Evolutionary conservation across 345 rosid species (phyloP).

Genomic region (Brassica nigra): DNA sequence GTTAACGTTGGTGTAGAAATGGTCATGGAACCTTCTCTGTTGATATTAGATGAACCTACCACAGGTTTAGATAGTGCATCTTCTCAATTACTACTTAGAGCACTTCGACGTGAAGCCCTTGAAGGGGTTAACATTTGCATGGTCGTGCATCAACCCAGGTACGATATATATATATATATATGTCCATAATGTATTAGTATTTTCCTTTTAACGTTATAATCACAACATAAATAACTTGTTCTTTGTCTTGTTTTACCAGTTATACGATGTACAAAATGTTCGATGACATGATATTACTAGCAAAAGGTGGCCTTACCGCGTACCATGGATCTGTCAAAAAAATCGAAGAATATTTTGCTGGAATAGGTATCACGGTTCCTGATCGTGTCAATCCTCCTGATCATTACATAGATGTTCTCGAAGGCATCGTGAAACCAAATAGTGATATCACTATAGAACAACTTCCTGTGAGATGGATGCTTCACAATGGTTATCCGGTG

Average conservation of each 20-base stretch:
- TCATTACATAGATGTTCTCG: constrained; percentile 80
- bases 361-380: constrained; percentile 70
- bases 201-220: not conserved
- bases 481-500: constrained; percentile 75
- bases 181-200: not conserved
- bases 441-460: constrained; percentile 58
- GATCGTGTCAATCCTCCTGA: constrained; percentile 91
- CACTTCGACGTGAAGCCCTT: constrained; percentile 85
- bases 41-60: constrained; percentile 92
- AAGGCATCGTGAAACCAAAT: constrained; percentile 69
- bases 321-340: constrained; percentile 83
- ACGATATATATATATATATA: not conserved
- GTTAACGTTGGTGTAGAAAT: constrained; percentile 92
- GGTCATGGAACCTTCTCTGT: constrained; percentile 95
- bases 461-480: constrained; percentile 89
- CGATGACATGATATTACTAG: constrained; percentile 85
- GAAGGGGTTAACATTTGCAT: constrained; percentile 90
- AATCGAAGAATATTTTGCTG: constrained; percentile 78
- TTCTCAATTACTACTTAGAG: constrained; percentile 75
- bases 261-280: constrained; percentile 85
- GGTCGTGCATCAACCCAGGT: constrained; percentile 96
- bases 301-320: constrained; percentile 81
- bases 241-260: constrained; percentile 38
- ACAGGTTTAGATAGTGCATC: constrained; percentile 91
- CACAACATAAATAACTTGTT: not conserved